Base-by-base conservation (phyloP, 192 early-diverging fungal species). In the Helicostylum pulchrum region DNA sequence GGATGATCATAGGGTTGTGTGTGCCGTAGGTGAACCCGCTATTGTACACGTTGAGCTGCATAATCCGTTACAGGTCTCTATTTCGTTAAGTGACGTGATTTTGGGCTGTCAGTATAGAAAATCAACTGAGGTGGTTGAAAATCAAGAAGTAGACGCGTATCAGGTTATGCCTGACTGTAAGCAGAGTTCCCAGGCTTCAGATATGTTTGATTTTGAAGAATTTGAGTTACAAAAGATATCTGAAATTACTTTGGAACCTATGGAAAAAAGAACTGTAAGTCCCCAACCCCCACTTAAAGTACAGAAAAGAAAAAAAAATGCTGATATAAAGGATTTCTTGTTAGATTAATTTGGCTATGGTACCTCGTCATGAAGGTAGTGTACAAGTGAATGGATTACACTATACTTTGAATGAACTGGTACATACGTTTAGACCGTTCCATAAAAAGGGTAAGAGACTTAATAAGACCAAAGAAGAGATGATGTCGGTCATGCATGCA, bases 1-100 rank as follows among this genome's bases (percentile, higher is more conserved):
- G 6, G 77, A 80, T 60, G 79, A 79, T 46, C 74, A 74, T 15
- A 77, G 85, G 9, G 83, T 78, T 0, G 75, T 86, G 10, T 88
- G 88, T 64, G 90, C 92, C 15, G 88, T 93, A 34, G 89, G 87
- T 67, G 92, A 94, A 60, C 85, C 88, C 30, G 79, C 89, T 7
- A 78, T 84, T 67, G 88, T 89, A 4, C 78, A 79, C 3, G 72
- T 93, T 47, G 73, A 75, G 39, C 47, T 88, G 19, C 70, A 79
- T 45, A 94, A 94, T 67, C 92, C 91, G 9, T 70, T 94, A 54
- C 84, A 90, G 58, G 79, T 91, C 14, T 71, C 85, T 11, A 77
- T 93, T 10, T 80, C 79, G 39, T 54, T 91, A 42, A 84, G 79
- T 23, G 80, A 92, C 52, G 50, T 94, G 5, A 75, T 79, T 31